Percentiles rank a stretch among this genome's conserved stretches.
Evolutionary conservation across 176 grass and related monocot species (phyloP).

Genomic region (Avena eriantha): DNA sequence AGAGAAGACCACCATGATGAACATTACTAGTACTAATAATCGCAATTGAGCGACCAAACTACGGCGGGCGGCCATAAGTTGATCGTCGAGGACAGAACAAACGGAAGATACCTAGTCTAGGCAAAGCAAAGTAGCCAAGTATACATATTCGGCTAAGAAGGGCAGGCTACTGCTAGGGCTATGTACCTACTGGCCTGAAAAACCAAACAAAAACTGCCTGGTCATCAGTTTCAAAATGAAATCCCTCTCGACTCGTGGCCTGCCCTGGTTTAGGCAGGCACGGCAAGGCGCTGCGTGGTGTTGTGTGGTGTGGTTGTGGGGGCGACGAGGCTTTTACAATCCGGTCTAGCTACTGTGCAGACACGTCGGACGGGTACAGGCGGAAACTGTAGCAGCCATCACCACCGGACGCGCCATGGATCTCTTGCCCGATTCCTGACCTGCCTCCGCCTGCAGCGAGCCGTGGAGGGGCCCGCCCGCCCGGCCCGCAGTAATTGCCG

Average conservation of each 20-base stretch:
- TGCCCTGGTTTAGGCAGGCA: neutral
- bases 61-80: neutral
- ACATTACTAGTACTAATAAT: neutral
- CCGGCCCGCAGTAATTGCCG: conserved; percentile 29
- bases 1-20: conserved; percentile 25
- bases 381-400: conserved; percentile 48
- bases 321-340: neutral
- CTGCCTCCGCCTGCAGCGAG: neutral
- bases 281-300: neutral
- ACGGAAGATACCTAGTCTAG: conserved; percentile 23
- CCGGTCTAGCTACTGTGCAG: conserved; percentile 32
- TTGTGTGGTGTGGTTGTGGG: neutral
- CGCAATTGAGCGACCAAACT: too few relatives aligned
- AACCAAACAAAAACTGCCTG: neutral
- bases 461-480: neutral
- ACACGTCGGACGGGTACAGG: conserved; percentile 42
- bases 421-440: conserved; percentile 6
- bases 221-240: neutral
- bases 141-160: neutral
- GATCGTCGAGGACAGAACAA: neutral
- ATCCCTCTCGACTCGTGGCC: neutral
- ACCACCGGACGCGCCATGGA: conserved; percentile 10
- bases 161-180: neutral
- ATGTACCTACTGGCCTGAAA: neutral
- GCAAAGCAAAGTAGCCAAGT: neutral